Percentiles rank a stretch among this genome's conserved stretches.
Conservation (phyloP, 441 rosid genomes). For the Arabidopsis hybrid region DNA sequence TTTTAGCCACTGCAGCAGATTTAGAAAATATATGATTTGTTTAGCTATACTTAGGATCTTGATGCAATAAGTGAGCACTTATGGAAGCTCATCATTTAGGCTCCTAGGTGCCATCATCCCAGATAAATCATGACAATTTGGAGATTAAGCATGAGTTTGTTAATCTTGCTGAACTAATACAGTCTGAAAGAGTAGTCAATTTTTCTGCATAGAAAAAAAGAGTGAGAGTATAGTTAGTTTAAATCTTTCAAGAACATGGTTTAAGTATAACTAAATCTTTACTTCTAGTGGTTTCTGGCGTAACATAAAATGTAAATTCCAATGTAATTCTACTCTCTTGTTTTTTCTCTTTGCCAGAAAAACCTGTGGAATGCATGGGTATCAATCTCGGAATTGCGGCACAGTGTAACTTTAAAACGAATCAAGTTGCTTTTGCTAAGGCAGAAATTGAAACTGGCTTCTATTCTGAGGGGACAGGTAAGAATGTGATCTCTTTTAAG, state of each 20-base stretch:
- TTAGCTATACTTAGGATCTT: constrained; percentile 11
- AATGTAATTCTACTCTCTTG: constrained; percentile 11
- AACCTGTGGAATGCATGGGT: constrained; percentile 76
- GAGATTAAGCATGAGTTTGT: constrained; percentile 17
- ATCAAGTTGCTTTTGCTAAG: constrained; percentile 68
- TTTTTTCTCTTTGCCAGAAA: constrained; percentile 52
- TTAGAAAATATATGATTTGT: constrained; percentile 10
- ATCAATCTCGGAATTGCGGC: constrained; percentile 66
- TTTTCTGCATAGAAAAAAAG: constrained; percentile 4
- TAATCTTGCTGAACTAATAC: constrained; percentile 9
- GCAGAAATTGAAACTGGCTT: constrained; percentile 70
- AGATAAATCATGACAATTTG: constrained; percentile 10
- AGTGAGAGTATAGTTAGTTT: background rate
- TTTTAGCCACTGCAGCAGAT: constrained; percentile 12
- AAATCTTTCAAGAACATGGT: constrained; percentile 29
- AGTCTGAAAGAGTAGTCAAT: constrained; percentile 1
- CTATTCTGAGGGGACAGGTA: constrained; percentile 76
- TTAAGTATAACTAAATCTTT: background rate
- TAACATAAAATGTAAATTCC: constrained; percentile 21
- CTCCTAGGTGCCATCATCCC: background rate
- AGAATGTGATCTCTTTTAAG: constrained; percentile 36
- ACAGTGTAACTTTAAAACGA: constrained; percentile 66
- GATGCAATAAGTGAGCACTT: background rate
- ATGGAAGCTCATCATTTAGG: constrained; percentile 6
- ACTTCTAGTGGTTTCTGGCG: constrained; percentile 8